Base-by-base conservation (phyloP, 164 flowering plant genomes). In the Akebia trifoliata region DNA sequence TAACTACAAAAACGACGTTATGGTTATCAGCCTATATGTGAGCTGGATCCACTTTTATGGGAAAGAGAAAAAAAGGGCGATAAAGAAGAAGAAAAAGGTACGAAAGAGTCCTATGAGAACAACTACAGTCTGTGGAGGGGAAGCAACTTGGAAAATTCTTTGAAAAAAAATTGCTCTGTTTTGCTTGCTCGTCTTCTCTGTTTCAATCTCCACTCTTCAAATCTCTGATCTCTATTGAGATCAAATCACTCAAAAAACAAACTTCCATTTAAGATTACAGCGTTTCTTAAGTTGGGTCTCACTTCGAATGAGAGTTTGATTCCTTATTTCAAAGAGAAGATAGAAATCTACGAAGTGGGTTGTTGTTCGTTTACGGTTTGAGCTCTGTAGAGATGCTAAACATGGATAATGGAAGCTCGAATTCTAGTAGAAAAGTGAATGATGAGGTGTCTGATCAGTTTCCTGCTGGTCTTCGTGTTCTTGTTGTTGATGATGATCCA, bases 401-500 rank as follows among this genome's bases (percentile, higher is more conserved):
- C 10, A 50, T 37, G 56, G 64, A 34, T 39, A 59, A 31, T 17
- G 56, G 54, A 35, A 71, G 64, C 59, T 73, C 78, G 1, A 68
- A 66, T 47, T 66, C 21, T 22, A 56, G 61, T 15, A 35, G 65
- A 73, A 80, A 57, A 57, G 48, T 73, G 7, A 65, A 57, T 20
- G 82, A 75, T 31, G 76, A 29, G 6, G 81, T 69, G 32, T 35
- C 79, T 26, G 87, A 79, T 58, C 76, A 80, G 71, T 87, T 90
- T 70, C 97, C 97, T 47, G 87, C 79, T 43, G 97, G 97, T 53
- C 69, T 90, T 0, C 68, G 88, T 10, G 94, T 90, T 4, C 78
- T 90, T 26, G 90, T 83, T n/a, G 97, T 90, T n/a, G 96, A 89
- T 69, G 91, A 86, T 67, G 96, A 86, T 68, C 85, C 80, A 0